Base-by-base conservation (phyloP, 495 filamentous ascomycete species). In the Coniosporium apollinis region DNA sequence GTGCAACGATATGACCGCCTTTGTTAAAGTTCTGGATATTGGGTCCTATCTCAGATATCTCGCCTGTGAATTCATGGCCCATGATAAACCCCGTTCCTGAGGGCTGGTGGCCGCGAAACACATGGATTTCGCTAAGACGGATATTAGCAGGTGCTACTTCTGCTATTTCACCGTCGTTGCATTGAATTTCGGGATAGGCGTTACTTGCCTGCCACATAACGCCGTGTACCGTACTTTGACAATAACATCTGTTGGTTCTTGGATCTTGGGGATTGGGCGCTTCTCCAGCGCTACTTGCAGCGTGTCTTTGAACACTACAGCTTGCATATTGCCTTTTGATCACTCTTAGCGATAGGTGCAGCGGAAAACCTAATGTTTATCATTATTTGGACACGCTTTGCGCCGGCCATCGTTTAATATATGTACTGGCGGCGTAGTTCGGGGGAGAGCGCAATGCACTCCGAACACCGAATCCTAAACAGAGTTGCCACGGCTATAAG, bases 131-230 rank as follows among this genome's bases (percentile, higher is more conserved):
- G 9, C 7, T 26, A n/a, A 8, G 24, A 26, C 24, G 7, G 13
- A 26, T 13, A 13, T 26, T 26, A 26, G 24, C 24, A 13, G 24
- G 8, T 7, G 13, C 8, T 13, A 13, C 24, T 13, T 26, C 8
- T 8, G 13, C 7, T 8, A 26, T 13, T 8, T 13, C 8, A 13
- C 8, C 24, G 24, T 8, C 24, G 24, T 26, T 13, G 8, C 7
- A 7, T 7, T 13, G 5, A 41, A 13, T 34, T 50, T 33, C 2
- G 34, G 5, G n/a, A 46, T 26, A 3, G 41, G 19, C 15, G 24
- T 26, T 26, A n/a, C 24, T 26, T 26, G n/a, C 24, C 24, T 26
- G 24, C 24, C 24, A 26, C 24, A 26, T n/a, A 26, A 7, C n/a
- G 24, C 24, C 24, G 24, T 26, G 24, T 26, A 26, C n/a, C 24